Percentiles rank a stretch among this genome's conserved stretches.
Evolutionary conservation across 2,329 filamentous ascomycete species (phyloP).

Genomic region (Emmonsia crescens): DNA sequence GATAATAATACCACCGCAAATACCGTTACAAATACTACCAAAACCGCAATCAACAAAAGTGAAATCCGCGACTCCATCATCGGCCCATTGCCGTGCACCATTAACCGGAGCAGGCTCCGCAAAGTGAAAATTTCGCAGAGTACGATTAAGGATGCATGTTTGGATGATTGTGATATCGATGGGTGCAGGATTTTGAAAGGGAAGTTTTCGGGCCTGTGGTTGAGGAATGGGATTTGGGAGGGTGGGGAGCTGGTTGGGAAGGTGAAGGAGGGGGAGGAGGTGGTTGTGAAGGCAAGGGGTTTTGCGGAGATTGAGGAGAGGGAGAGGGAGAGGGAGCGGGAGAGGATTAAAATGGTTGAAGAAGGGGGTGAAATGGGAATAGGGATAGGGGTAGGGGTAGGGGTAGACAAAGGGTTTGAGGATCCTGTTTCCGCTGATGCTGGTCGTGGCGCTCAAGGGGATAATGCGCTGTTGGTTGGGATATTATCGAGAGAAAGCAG

Average conservation of each 20-base stretch:
- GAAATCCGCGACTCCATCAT: neutral
- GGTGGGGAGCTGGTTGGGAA: constrained; percentile 1
- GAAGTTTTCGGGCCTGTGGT: constrained; percentile 1
- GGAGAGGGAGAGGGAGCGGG: neutral
- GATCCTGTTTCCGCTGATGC: neutral
- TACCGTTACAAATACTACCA: neutral
- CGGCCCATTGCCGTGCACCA: neutral
- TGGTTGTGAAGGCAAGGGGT: neutral
- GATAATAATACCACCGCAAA: neutral
- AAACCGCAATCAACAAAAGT: neutral
- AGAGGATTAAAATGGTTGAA: neutral
- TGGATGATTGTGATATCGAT: neutral
- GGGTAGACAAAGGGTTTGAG: neutral
- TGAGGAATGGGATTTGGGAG: constrained; percentile 2
- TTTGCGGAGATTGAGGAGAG: constrained; percentile 1
- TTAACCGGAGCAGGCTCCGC: neutral
- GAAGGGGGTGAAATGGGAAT: neutral
- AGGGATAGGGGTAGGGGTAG: no score
- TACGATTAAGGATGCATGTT: neutral
- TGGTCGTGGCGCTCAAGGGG: neutral
- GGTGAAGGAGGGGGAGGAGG: neutral
- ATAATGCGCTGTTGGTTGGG: neutral
- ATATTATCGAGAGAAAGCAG: neutral
- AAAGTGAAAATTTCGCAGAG: neutral
- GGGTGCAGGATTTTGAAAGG: neutral